phyloP scores from a whole-genome alignment of 805 yeast species.

The Saturnispora kantuleensis region DNA sequence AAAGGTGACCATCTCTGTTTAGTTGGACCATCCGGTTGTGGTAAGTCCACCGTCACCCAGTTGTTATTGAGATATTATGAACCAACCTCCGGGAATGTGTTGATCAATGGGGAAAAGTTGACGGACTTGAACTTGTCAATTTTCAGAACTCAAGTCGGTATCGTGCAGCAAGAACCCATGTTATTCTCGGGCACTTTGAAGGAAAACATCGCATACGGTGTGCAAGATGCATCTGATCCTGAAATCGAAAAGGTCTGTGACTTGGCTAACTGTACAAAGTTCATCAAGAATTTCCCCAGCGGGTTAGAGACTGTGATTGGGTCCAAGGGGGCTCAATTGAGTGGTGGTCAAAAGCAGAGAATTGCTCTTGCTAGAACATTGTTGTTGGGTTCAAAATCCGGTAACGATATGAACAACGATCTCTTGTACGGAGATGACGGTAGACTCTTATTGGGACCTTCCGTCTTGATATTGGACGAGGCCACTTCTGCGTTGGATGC shows the following conservation, averaged over 20 bases:
- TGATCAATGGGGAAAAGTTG: constrained; percentile 56
- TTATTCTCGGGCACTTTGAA: constrained; percentile 76
- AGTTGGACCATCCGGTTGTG: constrained; percentile 97
- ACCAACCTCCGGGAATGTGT: constrained; percentile 53
- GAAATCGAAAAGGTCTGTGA: constrained; percentile 52
- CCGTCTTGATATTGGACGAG: constrained; percentile 79
- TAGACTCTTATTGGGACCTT: constrained; percentile 40
- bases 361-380: constrained; percentile 86
- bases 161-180: constrained; percentile 89
- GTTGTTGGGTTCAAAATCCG: constrained; percentile 34
- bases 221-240: constrained; percentile 46
- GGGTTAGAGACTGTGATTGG: constrained; percentile 79
- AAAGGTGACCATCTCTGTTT: constrained; percentile 85
- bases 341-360: constrained; percentile 94
- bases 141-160: constrained; percentile 68
- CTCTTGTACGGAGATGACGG: constrained; percentile 18
- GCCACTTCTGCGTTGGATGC: constrained; percentile 93
- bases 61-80: constrained; percentile 77
- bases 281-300: constrained; percentile 68
- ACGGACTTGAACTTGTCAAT: constrained; percentile 58
- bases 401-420: constrained; percentile 6
- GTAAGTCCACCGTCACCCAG: constrained; percentile 82
- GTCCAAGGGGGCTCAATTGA: constrained; percentile 75
- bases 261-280: constrained; percentile 64
- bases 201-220: constrained; percentile 77